Percentiles rank a stretch among this genome's conserved stretches.
These are phyloP conservation scores for Parastagonospora nodorum DNA, from an alignment of 2,329 filamentous ascomycete genomes.

Conservation along the genomic window DNA sequence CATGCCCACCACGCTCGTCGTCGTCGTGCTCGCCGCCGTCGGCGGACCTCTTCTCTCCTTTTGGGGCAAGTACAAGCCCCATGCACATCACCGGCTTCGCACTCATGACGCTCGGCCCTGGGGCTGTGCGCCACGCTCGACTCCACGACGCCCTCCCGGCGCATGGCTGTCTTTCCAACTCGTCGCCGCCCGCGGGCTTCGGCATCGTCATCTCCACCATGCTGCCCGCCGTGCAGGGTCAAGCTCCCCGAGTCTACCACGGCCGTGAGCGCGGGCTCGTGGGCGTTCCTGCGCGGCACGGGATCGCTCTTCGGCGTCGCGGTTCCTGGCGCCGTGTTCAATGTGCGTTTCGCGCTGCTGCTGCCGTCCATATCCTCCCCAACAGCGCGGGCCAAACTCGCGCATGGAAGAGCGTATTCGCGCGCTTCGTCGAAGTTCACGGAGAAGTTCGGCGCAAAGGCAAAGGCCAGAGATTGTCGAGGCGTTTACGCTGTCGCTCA, in stretches of 20 bases:
- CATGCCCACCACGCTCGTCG: conserved; percentile 32
- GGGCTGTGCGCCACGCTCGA: conserved; percentile 23
- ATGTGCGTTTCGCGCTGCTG: conserved; percentile 22
- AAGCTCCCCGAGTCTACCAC: conserved; percentile 28
- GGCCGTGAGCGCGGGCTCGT: conserved; percentile 29
- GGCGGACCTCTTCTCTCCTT: conserved; percentile 26
- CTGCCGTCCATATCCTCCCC: conserved; percentile 13
- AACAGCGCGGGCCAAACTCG: conserved; percentile 10
- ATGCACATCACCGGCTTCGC: conserved; percentile 33
- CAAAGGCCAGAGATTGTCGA: conserved; percentile 37
- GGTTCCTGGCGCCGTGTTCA: conserved; percentile 37
- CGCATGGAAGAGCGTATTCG: conserved; percentile 34
- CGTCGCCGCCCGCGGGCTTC: conserved; percentile 24
- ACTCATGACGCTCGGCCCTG: conserved; percentile 21
- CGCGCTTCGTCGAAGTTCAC: conserved; percentile 28
- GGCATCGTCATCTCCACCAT: conserved; percentile 34
- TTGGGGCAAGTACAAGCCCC: conserved; percentile 34
- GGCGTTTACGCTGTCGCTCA: conserved; percentile 43
- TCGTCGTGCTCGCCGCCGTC: conserved; percentile 23
- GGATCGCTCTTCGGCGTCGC: conserved; percentile 38
- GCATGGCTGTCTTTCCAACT: conserved; percentile 33
- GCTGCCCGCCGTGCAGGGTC: conserved; percentile 37
- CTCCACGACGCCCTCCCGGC: conserved; percentile 6
- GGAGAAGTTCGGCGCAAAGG: conserved; percentile 13
- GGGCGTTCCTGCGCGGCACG: conserved; percentile 36